Conservation (phyloP, 2,329 filamentous ascomycete genomes). For the Aureobasidium lini region DNA sequence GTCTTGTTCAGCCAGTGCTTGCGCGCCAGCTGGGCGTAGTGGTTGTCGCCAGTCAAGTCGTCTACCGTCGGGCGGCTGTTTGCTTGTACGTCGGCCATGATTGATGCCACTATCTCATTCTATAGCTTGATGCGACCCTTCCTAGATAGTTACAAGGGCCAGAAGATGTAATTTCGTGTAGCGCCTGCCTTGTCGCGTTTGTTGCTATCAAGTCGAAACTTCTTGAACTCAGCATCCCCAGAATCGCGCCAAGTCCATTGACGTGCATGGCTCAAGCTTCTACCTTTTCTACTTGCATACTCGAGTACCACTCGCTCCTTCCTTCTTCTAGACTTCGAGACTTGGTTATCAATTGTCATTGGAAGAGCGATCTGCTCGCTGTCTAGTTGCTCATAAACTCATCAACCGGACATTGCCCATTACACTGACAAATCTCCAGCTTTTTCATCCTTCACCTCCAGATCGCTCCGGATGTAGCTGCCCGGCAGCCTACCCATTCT, state of each 20-base stretch:
- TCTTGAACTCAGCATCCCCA: background rate
- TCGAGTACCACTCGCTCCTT: background rate
- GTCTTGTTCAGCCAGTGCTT: constrained; percentile 73
- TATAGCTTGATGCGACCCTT: constrained; percentile 6
- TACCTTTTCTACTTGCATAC: background rate
- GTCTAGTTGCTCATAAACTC: background rate
- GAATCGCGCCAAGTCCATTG: constrained; percentile 3
- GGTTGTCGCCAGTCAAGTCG: constrained; percentile 61
- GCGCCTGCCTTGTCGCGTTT: background rate
- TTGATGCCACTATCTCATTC: constrained; percentile 10
- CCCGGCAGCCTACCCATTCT: constrained; percentile 21
- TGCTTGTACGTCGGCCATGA: constrained; percentile 10
- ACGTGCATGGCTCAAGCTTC: background rate
- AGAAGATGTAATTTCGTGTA: background rate
- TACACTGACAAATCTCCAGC: background rate
- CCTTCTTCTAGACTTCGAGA: background rate
- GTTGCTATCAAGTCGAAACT: constrained; percentile 3
- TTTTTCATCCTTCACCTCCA: background rate
- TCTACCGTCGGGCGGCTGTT: constrained; percentile 55
- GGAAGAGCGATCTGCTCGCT: background rate
- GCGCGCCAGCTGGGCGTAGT: constrained; percentile 63
- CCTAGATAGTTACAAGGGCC: background rate
- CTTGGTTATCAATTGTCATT: background rate
- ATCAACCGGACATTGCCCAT: background rate
- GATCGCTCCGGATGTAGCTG: background rate